Base-by-base conservation (phyloP, 2,329 filamentous ascomycete species). In the Aspergillus sp. region DNA sequence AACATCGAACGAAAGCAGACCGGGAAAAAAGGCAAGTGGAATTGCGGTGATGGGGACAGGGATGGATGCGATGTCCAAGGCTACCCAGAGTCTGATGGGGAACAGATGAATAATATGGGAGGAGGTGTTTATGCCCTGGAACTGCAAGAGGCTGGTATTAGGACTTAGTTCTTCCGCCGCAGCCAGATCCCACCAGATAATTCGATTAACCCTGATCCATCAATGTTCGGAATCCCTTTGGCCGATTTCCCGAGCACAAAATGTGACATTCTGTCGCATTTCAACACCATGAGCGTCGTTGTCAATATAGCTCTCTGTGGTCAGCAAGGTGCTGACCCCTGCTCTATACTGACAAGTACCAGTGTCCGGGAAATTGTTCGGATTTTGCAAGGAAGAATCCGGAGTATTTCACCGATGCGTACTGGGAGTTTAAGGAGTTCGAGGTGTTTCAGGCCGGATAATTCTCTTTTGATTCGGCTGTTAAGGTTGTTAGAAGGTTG, bases 261-360 rank as follows among this genome's bases (percentile, higher is more conserved):
- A 42, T 84, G 81, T 65, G 66, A 79, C 52, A 76, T 84, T 42
- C 65, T 62, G 15, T 69, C 63, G 12, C 78, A 83, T 56, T 83
- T 84, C 61, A 69, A 64, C 52, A 84, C 83, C 59, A 74, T 81
- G 60, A 80, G 77, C 54, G 82, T 84, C 56, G 73, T 83, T 50
- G 73, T 75, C 49, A 82, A 84, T 54, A 82, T 83, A 52, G 76
- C 81, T 56, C 64, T 84, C 7, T 84, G 81, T 53, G 81, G 81
- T 2, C 61, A 74, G 39, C 70, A 76, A 59, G 74, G 75, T 7
- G 73, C 58, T 3, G 37, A 44, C n/a, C n/a, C n/a, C n/a, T n/a
- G 17, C 49, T 58, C 33, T 63, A 64, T 46, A 47, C 46, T 23
- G 54, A 50, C 4, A 41, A 55, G 37, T 53, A 63, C 44, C 22